Base-by-base conservation (phyloP, 2,329 filamentous ascomycete species). In the Pochonia chlamydosporia region DNA sequence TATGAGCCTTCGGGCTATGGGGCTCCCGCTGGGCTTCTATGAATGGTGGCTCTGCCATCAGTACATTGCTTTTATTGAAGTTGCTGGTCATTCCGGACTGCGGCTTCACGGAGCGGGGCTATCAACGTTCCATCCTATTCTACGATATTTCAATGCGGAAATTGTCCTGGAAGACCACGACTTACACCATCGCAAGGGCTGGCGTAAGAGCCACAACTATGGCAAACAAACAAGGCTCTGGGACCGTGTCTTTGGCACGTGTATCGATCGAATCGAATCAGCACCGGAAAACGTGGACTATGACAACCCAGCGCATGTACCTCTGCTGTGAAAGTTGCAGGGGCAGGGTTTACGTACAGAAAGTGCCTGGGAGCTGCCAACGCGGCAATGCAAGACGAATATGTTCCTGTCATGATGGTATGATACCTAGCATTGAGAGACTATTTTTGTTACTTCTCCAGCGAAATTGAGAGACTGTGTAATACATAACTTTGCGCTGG, bases 1-100 rank as follows among this genome's bases (percentile, higher is more conserved):
- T 48, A 54, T 58, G 31, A 63, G 54, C 2, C 49, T 70, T 25
- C 62, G 58, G 39, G 14, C 43, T 24, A 6, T 58, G 40, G 66
- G 68, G 1, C 28, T 72, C 13, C 68, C 69, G 0, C 66, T 72
- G 66, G 68, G 67, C 6, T 73, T 72, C 52, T 71, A 71, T 44
- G 68, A 71, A 33, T 71, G 66, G 63, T 72, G 68, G 68, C 53
- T 72, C 20, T 72, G 68, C 54, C 63, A 70, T 41, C 59, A 68
- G 46, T 73, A 70, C 44, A 59, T 72, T 20, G 61, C 67, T 8
- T 72, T 61, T 52, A 54, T 63, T 11, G 67, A 70, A 50, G 47
- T 69, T 5, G 58, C 57, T n/a, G 67, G 67, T 4, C 67, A 70
- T 43, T 63, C 59, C 24, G 66, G 67, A 0, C 41, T 71, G 11